Base-by-base conservation (phyloP, 2,329 filamentous ascomycete genomes). In the Aspergillus eucalypticola region DNA sequence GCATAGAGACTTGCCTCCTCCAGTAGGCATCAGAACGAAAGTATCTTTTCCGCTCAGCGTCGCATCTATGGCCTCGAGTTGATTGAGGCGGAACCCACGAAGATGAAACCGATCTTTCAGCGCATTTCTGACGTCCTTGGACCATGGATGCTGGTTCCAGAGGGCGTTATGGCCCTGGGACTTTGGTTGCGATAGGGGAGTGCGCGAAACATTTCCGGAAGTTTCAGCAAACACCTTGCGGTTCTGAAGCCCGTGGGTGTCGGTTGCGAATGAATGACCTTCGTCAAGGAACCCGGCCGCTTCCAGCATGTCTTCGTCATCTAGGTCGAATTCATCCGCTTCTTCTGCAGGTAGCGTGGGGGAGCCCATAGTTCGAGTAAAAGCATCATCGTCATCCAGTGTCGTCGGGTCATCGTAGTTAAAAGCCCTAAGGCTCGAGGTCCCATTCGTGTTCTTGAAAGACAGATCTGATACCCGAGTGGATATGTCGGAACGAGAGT, bases 1-100 rank as follows among this genome's bases (percentile, higher is more conserved):
- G 75, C 95, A 98, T 1, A 99, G 82, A 1, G 94, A 98, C 73
- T 99, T 99, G 44, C 95, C 95, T 61, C 95, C 95, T 56, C 95
- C 95, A 0, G 95, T 99, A 2, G 96, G 95, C 95, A 99, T 99
- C 41, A 99, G 82, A 15, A 99, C 90, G 73, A 99, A 99, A 0
- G 90, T 89, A 76, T 99, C 94, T 64, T 94, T 88, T 3, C 94
- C 95, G 29, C 81, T 83, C 49, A 99, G 80, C 0, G 95, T 98
- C 1, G 93, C 90, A 75, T 99, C 98, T 75, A 99, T 97, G 13
- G 95, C 93, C 75, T 98, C 91, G 1, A 98, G 83, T 72, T 99
- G 95, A 71, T 97, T 95, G 56, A 89, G 87, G 29, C 96, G 88
- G 71, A 99, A 99, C 0, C 91, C 91, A 56, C 86, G 86, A 74